Evolutionary conservation across 345 rosid species (phyloP).

Genomic region (Populus alba): DNA sequence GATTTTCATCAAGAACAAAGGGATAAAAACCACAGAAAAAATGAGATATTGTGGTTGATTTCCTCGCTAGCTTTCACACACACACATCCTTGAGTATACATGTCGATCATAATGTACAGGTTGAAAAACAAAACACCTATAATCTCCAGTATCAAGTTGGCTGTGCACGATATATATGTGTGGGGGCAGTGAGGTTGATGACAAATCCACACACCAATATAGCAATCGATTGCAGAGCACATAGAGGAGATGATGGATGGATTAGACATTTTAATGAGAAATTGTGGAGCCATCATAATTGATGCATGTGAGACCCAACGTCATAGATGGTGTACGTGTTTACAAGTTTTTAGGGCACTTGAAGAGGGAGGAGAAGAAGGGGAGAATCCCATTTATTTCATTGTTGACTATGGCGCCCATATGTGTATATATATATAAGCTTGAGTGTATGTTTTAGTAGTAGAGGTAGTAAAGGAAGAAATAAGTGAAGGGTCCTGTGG

Average conservation of each 20-base stretch:
- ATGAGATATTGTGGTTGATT: too few species aligned
- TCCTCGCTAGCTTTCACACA: background rate
- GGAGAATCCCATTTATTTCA: slow-evolving; percentile 18
- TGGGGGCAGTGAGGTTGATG: slow-evolving; percentile 8
- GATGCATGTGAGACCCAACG: slow-evolving; percentile 30
- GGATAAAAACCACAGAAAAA: background rate
- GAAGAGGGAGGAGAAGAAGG: slow-evolving; percentile 15
- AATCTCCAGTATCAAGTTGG: slow-evolving; percentile 12
- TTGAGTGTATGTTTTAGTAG: slow-evolving; percentile 5
- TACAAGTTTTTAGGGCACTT: slow-evolving; percentile 10
- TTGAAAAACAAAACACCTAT: slow-evolving; percentile 20
- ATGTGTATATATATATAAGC: background rate
- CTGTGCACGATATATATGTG: background rate
- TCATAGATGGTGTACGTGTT: background rate
- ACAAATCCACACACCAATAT: slow-evolving; percentile 21
- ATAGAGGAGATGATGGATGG: slow-evolving; percentile 3
- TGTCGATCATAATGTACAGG: slow-evolving; percentile 23
- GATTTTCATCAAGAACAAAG: background rate
- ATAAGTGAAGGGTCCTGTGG: slow-evolving; percentile 24
- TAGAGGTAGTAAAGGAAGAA: slow-evolving; percentile 32
- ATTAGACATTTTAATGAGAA: slow-evolving; percentile 16
- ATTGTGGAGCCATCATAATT: slow-evolving; percentile 6
- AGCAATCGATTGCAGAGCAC: slow-evolving; percentile 26
- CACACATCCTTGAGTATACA: background rate
- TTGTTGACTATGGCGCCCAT: slow-evolving; percentile 27